phyloP scores from a whole-genome alignment of 768 basidiomycete genomes.

The Suillus brevipes region DNA sequence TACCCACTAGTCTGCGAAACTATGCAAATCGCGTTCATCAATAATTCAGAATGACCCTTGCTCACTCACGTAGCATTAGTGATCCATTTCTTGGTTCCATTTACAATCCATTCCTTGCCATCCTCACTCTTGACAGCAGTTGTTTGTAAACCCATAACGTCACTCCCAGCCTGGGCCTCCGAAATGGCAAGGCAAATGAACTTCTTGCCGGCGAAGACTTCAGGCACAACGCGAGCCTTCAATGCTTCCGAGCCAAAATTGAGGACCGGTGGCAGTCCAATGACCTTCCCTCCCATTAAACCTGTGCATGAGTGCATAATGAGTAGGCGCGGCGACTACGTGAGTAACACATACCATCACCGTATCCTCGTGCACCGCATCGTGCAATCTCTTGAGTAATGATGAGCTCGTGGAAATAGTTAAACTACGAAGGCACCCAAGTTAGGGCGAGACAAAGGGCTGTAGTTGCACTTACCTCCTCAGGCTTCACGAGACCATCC shows the following conservation, averaged over 20 bases:
- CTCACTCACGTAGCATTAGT: constrained; percentile 51
- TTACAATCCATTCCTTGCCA: constrained; percentile 68
- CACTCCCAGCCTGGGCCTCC: constrained; percentile 73
- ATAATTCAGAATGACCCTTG: neutral
- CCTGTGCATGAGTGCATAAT: constrained; percentile 13
- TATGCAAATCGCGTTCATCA: constrained; percentile 14
- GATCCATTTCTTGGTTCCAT: constrained; percentile 77
- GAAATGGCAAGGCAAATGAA: constrained; percentile 75
- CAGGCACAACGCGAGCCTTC: constrained; percentile 47
- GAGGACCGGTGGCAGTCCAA: constrained; percentile 70
- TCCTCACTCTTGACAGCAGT: constrained; percentile 63
- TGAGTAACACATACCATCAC: constrained; percentile 47
- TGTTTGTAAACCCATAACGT: constrained; percentile 64
- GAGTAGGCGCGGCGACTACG: neutral
- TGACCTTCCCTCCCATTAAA: constrained; percentile 60
- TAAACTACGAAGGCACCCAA: constrained; percentile 41
- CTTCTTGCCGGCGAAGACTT: constrained; percentile 62
- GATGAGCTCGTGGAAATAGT: constrained; percentile 73
- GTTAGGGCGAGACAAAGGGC: constrained; percentile 10
- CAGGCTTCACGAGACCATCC: constrained; percentile 72
- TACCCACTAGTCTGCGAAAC: constrained; percentile 46
- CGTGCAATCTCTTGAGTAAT: constrained; percentile 65
- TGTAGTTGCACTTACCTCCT: constrained; percentile 48
- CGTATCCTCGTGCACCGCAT: constrained; percentile 60
- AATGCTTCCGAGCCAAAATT: constrained; percentile 62